A percentile compares a stretch with the other conserved stretches of the same genome.
Conservation (phyloP, 176 grass and related monocot species). For the Olyra latifolia region DNA sequence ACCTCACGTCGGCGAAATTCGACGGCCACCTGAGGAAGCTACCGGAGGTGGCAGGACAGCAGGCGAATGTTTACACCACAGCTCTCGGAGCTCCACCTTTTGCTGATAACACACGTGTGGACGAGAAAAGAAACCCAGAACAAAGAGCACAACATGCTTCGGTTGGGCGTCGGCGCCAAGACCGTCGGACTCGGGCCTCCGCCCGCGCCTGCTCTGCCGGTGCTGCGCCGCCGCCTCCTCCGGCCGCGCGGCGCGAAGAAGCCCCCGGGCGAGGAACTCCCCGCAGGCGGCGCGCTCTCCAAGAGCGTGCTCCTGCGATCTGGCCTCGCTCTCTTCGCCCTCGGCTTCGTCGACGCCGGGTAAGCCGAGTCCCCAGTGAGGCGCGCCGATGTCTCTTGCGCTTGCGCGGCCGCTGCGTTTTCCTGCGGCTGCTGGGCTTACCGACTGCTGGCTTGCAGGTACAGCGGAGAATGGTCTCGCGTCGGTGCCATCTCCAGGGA, state of each 20-base stretch:
- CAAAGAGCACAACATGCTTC: constrained; percentile 11
- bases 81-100: background rate
- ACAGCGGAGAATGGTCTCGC: constrained; percentile 91
- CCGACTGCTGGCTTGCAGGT: constrained; percentile 33
- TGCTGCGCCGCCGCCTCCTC: background rate
- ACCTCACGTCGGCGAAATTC: too few species aligned
- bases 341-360: constrained; percentile 93
- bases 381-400: background rate
- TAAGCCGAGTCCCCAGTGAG: background rate
- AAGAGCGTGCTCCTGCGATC: constrained; percentile 42
- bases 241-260: constrained; percentile 19
- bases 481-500: constrained; percentile 77
- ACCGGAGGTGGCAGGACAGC: background rate
- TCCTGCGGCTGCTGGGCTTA: background rate
- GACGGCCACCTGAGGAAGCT: too few species aligned
- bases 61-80: background rate
- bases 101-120: constrained; percentile 34
- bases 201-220: background rate
- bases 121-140: constrained; percentile 14
- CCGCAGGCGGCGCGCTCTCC: constrained; percentile 24
- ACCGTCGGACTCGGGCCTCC: background rate
- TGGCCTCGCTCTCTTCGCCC: constrained; percentile 62
- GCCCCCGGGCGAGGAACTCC: background rate
- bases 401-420: background rate
- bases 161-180: constrained; percentile 2